Evolutionary conservation across 148 eudicot species (phyloP), one percentile per base, ranked within the genome.

Genomic region (Rhododendron griersonianum): DNA sequence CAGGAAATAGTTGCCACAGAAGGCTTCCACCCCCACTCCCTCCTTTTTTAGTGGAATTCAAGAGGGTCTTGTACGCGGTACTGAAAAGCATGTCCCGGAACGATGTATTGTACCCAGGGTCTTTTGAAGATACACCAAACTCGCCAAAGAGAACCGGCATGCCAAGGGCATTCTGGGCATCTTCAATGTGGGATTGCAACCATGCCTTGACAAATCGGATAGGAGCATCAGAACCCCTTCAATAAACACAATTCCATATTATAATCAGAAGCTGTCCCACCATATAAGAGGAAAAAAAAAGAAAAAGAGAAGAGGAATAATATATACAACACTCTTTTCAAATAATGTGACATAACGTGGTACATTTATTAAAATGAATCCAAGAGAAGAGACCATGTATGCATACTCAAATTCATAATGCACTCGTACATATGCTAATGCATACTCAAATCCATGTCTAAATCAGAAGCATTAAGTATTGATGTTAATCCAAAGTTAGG

Each of bases 131-230:
- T 67, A 93, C 90, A 21, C 98, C 98, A 83, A 92, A 96, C 87
- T 93, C 96, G 2, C 90, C 77, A 76, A 96, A 94, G 30, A 96
- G 83, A 10, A 96, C 92, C 0, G 98, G 98, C 95, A 96, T 96
- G 25, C 85, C 83, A 8, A 96, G 93, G 75, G 50, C 83, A 19
- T 88, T 94, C 51, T 93, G 94, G 16, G 98, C 93, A 81, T 96
- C 98, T 15, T 96, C 94, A 48, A 92, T 94, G 92, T 96, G 98
- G 16, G 98, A 83, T 90, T 92, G 92, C 90, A 94, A 89, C 95
- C 98, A 96, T 86, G 98, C 90, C 87, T 86, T 89, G 83, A 90
- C 89, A 88, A 96, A 96, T 71, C 88, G 79, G 81, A 92, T 82
- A 79, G 94, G 92, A 13, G 84, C 83, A 47, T 93, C 90, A 0